Evolutionary conservation across 2,329 filamentous ascomycete genomes (phyloP).

Genomic region (Pseudopithomyces maydicus): DNA sequence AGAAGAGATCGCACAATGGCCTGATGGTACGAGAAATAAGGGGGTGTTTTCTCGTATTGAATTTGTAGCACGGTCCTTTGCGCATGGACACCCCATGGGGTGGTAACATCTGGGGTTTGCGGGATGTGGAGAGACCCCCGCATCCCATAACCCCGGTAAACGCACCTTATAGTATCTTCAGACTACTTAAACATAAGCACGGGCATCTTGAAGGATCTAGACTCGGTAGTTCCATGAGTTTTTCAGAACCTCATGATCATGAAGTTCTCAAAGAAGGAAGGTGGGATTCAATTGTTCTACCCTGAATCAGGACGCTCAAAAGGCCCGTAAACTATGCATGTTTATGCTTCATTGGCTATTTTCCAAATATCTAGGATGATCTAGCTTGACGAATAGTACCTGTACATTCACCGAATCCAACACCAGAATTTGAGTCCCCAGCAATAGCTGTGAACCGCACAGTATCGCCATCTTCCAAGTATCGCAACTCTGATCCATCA

Average conservation of each 20-base stretch:
- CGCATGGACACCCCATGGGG: not conserved
- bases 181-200: too few species aligned
- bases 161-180: too few species aligned
- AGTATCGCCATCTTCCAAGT: conserved; percentile 50
- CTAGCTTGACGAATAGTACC: conserved; percentile 40
- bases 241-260: too few species aligned
- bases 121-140: not conserved
- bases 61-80: not conserved
- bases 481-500: conserved; percentile 40
- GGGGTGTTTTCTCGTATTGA: not conserved
- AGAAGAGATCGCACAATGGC: not conserved
- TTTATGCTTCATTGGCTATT: not conserved
- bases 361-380: not conserved
- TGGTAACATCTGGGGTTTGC: not conserved
- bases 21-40: not conserved
- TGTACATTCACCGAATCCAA: conserved; percentile 50
- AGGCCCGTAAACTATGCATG: not conserved
- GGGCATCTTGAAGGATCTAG: too few species aligned
- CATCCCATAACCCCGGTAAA: too few species aligned
- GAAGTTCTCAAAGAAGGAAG: too few species aligned
- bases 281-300: too few species aligned
- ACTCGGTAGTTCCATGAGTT: too few species aligned
- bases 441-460: conserved; percentile 45
- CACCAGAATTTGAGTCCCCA: conserved; percentile 34
- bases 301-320: too few species aligned